Evolutionary conservation across 139 green algal genomes (phyloP).

Genomic region (Tetradesmus lagerheimii): DNA sequence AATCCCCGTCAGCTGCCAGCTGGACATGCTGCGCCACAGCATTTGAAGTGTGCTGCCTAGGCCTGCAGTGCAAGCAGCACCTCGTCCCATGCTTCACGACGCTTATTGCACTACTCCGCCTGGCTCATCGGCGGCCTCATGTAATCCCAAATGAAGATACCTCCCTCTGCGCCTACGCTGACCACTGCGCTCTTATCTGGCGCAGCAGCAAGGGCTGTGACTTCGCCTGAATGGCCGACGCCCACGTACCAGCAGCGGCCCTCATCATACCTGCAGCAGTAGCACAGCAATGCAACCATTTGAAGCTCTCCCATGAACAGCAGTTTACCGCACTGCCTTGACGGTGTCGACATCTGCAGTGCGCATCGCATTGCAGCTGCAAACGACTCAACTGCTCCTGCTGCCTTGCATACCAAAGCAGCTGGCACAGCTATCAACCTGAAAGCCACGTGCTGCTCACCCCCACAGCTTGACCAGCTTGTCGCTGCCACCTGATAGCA

Average conservation of each 20-base stretch:
- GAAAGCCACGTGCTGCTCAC: neutral
- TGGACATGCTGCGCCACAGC: too few relatives aligned
- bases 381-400: neutral
- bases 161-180: conserved; percentile 80
- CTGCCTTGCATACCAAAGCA: neutral
- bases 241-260: conserved; percentile 82
- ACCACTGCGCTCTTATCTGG: conserved; percentile 81
- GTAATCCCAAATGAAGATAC: conserved; percentile 86
- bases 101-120: neutral
- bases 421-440: neutral
- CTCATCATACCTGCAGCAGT: conserved; percentile 78
- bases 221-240: conserved; percentile 71
- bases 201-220: conserved; percentile 72
- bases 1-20: too few relatives aligned
- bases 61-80: neutral
- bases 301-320: neutral
- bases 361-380: neutral
- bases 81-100: neutral
- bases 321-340: neutral
- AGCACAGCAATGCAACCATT: neutral
- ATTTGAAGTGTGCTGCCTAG: too few relatives aligned
- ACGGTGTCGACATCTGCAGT: neutral
- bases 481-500: conserved; percentile 82
- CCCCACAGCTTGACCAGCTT: conserved; percentile 85
- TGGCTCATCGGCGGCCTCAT: neutral